These are phyloP conservation scores for Monilinia fructigena DNA, from an alignment of 2,329 filamentous ascomycete genomes.

Conservation along the genomic window DNA sequence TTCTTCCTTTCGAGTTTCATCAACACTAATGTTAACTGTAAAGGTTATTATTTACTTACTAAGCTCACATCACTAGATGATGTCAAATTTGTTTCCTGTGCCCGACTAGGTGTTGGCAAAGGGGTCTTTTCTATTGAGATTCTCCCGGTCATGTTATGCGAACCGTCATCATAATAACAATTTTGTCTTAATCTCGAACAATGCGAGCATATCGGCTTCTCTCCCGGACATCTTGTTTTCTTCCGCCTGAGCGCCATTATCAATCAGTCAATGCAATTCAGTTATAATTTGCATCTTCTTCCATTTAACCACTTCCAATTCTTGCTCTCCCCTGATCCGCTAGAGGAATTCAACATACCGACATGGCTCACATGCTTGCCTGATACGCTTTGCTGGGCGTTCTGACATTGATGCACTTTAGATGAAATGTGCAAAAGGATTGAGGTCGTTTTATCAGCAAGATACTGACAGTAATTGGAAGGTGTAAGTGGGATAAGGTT, in stretches of 20 bases:
- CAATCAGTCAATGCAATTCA: constrained; percentile 11
- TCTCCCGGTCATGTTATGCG: constrained; percentile 23
- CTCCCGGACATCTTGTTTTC: constrained; percentile 52
- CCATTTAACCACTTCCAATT: not conserved
- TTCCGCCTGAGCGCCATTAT: constrained; percentile 44
- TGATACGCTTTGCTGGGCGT: constrained; percentile 37
- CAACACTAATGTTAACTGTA: not conserved
- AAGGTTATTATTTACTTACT: constrained; percentile 1
- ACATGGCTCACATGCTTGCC: constrained; percentile 43
- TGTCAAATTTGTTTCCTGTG: not conserved
- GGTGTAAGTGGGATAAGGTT: not conserved
- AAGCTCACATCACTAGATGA: constrained; percentile 16
- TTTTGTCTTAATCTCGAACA: constrained; percentile 49
- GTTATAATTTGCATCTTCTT: not conserved
- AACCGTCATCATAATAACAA: constrained; percentile 45
- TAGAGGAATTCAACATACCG: constrained; percentile 33
- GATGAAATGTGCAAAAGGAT: constrained; percentile 22
- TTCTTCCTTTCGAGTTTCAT: constrained; percentile 32
- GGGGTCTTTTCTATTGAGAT: constrained; percentile 20
- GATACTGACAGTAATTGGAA: not conserved
- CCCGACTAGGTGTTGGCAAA: not conserved
- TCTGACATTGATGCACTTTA: constrained; percentile 26
- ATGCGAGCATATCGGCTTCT: constrained; percentile 50
- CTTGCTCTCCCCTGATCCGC: not conserved
- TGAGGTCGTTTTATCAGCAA: constrained; percentile 18